A percentile compares a stretch with the other conserved stretches of the same genome.
Conservation (phyloP, 805 yeast species). For the Kodamaea sagamina region DNA sequence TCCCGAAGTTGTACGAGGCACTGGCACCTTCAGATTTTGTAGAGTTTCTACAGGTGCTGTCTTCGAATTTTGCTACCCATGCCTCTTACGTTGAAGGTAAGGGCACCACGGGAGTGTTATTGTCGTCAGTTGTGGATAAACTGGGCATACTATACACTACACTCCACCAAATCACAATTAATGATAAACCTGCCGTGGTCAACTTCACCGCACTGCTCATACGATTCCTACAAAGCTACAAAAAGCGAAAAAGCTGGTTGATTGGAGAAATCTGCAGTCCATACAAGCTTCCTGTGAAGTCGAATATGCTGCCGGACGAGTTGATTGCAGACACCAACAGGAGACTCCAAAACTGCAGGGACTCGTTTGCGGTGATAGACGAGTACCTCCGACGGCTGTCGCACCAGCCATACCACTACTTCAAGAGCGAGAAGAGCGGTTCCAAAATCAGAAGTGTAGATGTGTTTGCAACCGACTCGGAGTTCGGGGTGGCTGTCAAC, state of each 20-base stretch:
- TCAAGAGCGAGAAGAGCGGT: not conserved
- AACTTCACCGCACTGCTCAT: constrained; percentile 7
- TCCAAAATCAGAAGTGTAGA: constrained; percentile 2
- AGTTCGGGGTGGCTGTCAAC: constrained; percentile 6
- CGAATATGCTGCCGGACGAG: constrained; percentile 7
- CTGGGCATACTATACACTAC: constrained; percentile 5
- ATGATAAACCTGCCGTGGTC: not conserved
- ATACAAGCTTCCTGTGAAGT: constrained; percentile 3
- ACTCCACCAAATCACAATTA: not conserved
- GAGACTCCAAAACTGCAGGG: not conserved
- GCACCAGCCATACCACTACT: constrained; percentile 4
- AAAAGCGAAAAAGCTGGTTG: constrained; percentile 1
- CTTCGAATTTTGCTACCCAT: constrained; percentile 3
- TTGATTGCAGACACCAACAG: constrained; percentile 1
- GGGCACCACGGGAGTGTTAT: not conserved
- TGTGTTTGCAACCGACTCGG: constrained; percentile 1
- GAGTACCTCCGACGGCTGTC: constrained; percentile 6
- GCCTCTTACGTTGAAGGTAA: not conserved
- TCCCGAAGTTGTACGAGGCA: constrained; percentile 5
- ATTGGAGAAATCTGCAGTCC: not conserved
- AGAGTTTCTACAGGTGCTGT: constrained; percentile 2
- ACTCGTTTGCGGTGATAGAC: constrained; percentile 5
- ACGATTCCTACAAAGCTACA: constrained; percentile 8
- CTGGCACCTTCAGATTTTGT: constrained; percentile 3
- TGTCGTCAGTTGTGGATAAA: constrained; percentile 1